Evolutionary conservation across 2,329 filamentous ascomycete genomes (phyloP).

Genomic region (Lecanicillium sp.): DNA sequence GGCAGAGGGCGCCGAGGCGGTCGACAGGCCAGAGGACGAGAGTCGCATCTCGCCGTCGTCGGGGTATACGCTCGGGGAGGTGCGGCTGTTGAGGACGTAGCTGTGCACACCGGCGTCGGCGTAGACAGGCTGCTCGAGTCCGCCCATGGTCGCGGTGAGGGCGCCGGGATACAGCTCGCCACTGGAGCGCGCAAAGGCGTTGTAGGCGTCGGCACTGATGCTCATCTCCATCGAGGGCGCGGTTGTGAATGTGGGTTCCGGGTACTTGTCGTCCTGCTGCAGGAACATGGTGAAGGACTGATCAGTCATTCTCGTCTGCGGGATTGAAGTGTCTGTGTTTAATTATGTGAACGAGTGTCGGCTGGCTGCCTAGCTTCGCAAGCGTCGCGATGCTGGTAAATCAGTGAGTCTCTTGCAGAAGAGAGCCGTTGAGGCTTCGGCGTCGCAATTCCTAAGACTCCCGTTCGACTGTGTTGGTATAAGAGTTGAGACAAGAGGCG

Average conservation of each 20-base stretch:
- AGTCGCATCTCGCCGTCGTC: conserved; percentile 47
- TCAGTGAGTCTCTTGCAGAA: too few species aligned
- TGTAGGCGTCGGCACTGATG: conserved; percentile 42
- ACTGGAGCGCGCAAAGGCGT: conserved; percentile 32
- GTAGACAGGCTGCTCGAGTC: conserved; percentile 44
- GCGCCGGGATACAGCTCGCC: conserved; percentile 28
- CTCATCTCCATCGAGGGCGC: conserved; percentile 41
- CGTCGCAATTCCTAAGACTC: too few species aligned
- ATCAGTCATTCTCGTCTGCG: conserved; percentile 5
- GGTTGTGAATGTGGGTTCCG: conserved; percentile 40
- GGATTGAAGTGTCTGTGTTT: neutral
- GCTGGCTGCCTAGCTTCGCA: too few species aligned
- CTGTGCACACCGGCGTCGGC: conserved; percentile 29
- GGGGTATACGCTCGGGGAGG: conserved; percentile 43
- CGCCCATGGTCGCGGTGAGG: conserved; percentile 28
- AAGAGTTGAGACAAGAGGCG: neutral
- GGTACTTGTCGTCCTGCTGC: conserved; percentile 32
- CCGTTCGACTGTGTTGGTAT: neutral
- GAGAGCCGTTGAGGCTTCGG: neutral
- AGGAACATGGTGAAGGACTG: conserved; percentile 15
- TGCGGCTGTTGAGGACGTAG: conserved; percentile 40
- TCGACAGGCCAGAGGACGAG: conserved; percentile 54
- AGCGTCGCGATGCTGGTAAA: too few species aligned
- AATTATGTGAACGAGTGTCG: too few species aligned
- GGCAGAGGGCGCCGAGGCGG: conserved; percentile 55